A percentile compares a stretch with the other conserved stretches of the same genome.
Conservation (phyloP, 1,284 basidiomycete species). For the Bondarzewia mesenterica region DNA sequence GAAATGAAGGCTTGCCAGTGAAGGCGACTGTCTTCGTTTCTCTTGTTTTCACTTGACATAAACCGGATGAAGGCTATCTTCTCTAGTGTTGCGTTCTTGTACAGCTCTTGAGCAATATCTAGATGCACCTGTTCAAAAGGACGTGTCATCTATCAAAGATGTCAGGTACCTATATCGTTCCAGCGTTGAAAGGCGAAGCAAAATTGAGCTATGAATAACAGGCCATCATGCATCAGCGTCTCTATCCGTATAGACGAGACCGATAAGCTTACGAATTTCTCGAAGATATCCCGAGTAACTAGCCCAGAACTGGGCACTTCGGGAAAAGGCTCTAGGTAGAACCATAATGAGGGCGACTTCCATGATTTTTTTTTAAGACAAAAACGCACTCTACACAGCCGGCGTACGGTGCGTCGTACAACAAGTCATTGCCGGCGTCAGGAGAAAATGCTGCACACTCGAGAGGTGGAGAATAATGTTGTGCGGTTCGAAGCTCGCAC, state of each 20-base stretch:
- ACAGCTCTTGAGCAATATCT: slow-evolving; percentile 64
- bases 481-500: slow-evolving; percentile 66
- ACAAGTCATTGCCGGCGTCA: slow-evolving; percentile 8
- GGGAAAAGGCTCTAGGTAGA: slow-evolving; percentile 53
- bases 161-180: slow-evolving; percentile 55
- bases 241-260: slow-evolving; percentile 5
- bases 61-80: slow-evolving; percentile 43
- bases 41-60: slow-evolving; percentile 36
- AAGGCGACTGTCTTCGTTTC: slow-evolving; percentile 19
- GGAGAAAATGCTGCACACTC: slow-evolving; percentile 47
- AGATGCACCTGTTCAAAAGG: too few species aligned
- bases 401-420: slow-evolving; percentile 25
- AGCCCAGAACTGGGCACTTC: slow-evolving; percentile 75
- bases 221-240: not conserved
- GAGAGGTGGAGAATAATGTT: slow-evolving; percentile 53
- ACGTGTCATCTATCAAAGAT: not conserved
- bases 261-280: slow-evolving; percentile 51
- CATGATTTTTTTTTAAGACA: slow-evolving; percentile 1
- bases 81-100: slow-evolving; percentile 55
- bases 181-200: slow-evolving; percentile 65
- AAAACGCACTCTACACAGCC: slow-evolving; percentile 48
- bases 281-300: slow-evolving; percentile 76
- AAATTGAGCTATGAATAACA: slow-evolving; percentile 32
- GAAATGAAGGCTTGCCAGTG: slow-evolving; percentile 20
- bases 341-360: slow-evolving; percentile 1